Percentiles rank a stretch among this genome's conserved stretches.
Conservation (phyloP, 2,329 filamentous ascomycete species). For the Lachnellula arida region DNA sequence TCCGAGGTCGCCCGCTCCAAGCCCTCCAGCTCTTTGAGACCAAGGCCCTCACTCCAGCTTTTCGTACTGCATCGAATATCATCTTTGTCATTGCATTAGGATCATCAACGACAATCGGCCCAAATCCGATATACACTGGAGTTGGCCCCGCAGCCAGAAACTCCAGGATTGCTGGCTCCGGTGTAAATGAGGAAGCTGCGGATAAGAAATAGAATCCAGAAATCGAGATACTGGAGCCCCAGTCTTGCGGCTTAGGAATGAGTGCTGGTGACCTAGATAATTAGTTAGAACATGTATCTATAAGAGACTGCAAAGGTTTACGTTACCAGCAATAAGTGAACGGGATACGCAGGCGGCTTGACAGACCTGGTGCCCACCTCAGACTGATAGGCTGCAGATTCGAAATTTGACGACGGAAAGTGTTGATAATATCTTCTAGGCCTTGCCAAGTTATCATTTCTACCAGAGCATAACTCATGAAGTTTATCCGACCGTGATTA, state of each 20-base stretch:
- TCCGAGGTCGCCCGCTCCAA: conserved; percentile 52
- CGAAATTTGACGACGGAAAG: conserved; percentile 68
- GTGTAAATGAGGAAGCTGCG: conserved; percentile 57
- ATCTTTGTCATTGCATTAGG: conserved; percentile 60
- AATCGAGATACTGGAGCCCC: conserved; percentile 20
- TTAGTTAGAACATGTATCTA: too few species aligned
- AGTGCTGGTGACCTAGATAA: conserved; percentile 28
- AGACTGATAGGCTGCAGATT: conserved; percentile 70
- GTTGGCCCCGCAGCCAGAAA: conserved; percentile 56
- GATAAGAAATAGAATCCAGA: conserved; percentile 72
- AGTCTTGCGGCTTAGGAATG: conserved; percentile 38
- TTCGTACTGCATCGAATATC: conserved; percentile 61
- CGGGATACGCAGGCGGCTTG: conserved; percentile 66
- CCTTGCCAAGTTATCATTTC: conserved; percentile 69
- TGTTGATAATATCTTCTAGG: conserved; percentile 81
- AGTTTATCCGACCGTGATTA: conserved; percentile 56
- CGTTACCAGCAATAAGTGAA: conserved; percentile 21
- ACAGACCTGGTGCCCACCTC: conserved; percentile 73
- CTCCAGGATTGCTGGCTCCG: conserved; percentile 54
- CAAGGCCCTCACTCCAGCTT: conserved; percentile 61
- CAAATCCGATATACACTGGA: conserved; percentile 55
- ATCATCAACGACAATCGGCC: conserved; percentile 68
- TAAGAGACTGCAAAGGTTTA: too few species aligned
- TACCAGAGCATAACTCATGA: conserved; percentile 60
- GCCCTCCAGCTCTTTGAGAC: conserved; percentile 68